phyloP scores from a whole-genome alignment of 2,329 filamentous ascomycete genomes.

The Trichoderma aggressivum region DNA sequence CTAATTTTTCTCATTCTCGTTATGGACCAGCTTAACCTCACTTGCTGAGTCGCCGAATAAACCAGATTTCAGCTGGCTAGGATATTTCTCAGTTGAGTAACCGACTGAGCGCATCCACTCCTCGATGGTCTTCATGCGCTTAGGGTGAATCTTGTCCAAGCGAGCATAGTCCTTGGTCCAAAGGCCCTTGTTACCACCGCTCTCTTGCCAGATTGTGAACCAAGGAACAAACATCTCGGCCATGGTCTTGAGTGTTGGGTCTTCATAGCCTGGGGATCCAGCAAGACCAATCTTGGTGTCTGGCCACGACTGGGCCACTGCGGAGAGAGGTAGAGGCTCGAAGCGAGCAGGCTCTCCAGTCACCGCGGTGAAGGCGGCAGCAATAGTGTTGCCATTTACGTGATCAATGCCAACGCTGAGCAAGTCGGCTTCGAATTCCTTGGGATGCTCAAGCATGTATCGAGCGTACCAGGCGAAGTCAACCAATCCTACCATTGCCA shows the following conservation, averaged over 20 bases:
- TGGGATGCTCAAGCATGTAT: conserved; percentile 19
- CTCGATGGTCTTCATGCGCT: conserved; percentile 15
- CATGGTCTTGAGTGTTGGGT: conserved; percentile 17
- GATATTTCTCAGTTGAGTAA: conserved; percentile 17
- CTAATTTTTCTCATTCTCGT: not conserved
- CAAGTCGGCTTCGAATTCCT: conserved; percentile 18
- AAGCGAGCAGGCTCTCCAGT: conserved; percentile 18
- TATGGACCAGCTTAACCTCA: not conserved
- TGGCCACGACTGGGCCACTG: not conserved
- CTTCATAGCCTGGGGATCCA: conserved; percentile 16
- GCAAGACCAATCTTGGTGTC: not conserved
- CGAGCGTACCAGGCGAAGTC: conserved; percentile 19
- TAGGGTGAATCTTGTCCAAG: conserved; percentile 18
- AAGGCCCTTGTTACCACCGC: conserved; percentile 19
- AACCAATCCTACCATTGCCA: conserved; percentile 5
- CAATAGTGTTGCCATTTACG: conserved; percentile 13
- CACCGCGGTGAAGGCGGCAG: conserved; percentile 14
- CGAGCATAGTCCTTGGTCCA: conserved; percentile 19
- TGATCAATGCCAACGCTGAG: conserved; percentile 21
- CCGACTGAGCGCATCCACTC: conserved; percentile 21
- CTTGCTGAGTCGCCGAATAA: not conserved
- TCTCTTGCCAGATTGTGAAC: conserved; percentile 20
- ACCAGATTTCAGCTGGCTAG: no score
- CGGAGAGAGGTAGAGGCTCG: conserved; percentile 8
- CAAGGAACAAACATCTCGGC: conserved; percentile 16